Percentiles rank a stretch among this genome's conserved stretches.
These are phyloP conservation scores for Athelia sp. DNA, from an alignment of 1,284 basidiomycete genomes.

Conservation along the genomic window DNA sequence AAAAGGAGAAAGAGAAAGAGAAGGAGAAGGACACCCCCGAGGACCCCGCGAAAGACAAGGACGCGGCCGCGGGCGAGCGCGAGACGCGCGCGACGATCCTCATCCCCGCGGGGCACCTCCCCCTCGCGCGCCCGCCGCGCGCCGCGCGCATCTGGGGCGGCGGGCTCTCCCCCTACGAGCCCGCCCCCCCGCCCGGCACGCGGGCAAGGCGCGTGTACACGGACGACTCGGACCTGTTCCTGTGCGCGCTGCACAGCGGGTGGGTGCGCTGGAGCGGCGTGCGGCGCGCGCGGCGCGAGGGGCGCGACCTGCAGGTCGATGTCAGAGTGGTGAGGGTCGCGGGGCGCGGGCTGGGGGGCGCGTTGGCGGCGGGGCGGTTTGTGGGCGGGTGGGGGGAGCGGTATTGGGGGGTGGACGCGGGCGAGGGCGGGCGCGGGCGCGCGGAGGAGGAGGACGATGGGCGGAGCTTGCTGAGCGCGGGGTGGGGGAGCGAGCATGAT, in stretches of 20 bases:
- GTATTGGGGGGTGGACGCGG: conserved; percentile 15
- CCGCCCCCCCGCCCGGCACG: conserved; percentile 12
- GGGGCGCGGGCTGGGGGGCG: conserved; percentile 21
- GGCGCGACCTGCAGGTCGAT: conserved; percentile 51
- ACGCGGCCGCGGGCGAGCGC: conserved; percentile 1
- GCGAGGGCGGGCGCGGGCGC: conserved; percentile 12
- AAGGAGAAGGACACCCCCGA: too few relatives aligned
- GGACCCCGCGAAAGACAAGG: conserved; percentile 4
- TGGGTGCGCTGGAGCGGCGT: conserved; percentile 59
- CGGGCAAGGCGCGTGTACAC: conserved; percentile 51
- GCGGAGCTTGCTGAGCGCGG: conserved; percentile 54
- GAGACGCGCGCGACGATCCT: conserved; percentile 59
- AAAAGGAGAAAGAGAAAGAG: conserved; percentile 3
- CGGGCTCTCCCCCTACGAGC: conserved; percentile 31
- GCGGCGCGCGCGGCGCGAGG: conserved; percentile 41
- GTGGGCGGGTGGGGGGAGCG: conserved; percentile 43
- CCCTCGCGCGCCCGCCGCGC: conserved; percentile 40
- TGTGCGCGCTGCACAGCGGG: conserved; percentile 70
- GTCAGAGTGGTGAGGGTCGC: conserved; percentile 43
- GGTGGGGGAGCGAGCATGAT: conserved; percentile 72
- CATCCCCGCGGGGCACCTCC: conserved; percentile 56
- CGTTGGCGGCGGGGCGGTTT: conserved; percentile 42
- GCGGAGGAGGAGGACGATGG: conserved; percentile 52
- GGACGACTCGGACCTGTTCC: conserved; percentile 67
- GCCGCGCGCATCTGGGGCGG: conserved; percentile 66